These are phyloP conservation scores for Hypoxylon crocopeplum DNA, from an alignment of 495 filamentous ascomycete genomes.

Conservation along the genomic window DNA sequence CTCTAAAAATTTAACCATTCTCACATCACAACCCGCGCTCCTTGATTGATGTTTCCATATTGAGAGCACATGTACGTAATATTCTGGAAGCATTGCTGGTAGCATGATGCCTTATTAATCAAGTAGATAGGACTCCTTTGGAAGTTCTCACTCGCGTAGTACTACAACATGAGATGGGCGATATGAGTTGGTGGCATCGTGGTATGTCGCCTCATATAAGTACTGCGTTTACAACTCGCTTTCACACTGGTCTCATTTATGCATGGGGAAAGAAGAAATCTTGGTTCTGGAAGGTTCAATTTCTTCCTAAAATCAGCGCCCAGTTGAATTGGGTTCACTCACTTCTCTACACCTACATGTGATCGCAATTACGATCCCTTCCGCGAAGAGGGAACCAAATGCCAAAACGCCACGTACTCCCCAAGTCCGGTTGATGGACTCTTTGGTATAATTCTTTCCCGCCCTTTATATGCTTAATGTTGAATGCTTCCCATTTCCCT, in stretches of 20 bases:
- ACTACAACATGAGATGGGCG: too few relatives aligned
- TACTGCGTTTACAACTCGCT: too few relatives aligned
- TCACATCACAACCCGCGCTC: too few relatives aligned
- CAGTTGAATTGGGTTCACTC: slow-evolving; percentile 33
- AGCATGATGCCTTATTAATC: too few relatives aligned
- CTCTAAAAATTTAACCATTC: too few relatives aligned
- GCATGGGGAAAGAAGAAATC: too few relatives aligned
- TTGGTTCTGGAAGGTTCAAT: slow-evolving; percentile 29
- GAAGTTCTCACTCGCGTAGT: too few relatives aligned
- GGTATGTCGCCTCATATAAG: too few relatives aligned
- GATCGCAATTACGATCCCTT: slow-evolving; percentile 28
- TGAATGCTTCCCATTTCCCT: slow-evolving; percentile 46
- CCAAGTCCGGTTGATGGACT: slow-evolving; percentile 57
- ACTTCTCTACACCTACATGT: slow-evolving; percentile 25
- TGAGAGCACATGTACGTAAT: too few relatives aligned
- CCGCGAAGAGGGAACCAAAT: slow-evolving; percentile 33
- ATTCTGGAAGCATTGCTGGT: too few relatives aligned
- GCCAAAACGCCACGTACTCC: slow-evolving; percentile 40
- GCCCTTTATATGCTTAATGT: slow-evolving; percentile 43
- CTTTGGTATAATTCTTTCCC: slow-evolving; percentile 42
- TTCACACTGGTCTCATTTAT: too few relatives aligned
- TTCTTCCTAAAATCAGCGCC: slow-evolving; percentile 20
- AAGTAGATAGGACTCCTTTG: not conserved
- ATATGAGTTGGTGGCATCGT: too few relatives aligned
- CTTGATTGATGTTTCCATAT: not conserved